These are phyloP conservation scores for Penstemon barbatus DNA, from an alignment of 257 asterid species.

Conservation along the genomic window DNA sequence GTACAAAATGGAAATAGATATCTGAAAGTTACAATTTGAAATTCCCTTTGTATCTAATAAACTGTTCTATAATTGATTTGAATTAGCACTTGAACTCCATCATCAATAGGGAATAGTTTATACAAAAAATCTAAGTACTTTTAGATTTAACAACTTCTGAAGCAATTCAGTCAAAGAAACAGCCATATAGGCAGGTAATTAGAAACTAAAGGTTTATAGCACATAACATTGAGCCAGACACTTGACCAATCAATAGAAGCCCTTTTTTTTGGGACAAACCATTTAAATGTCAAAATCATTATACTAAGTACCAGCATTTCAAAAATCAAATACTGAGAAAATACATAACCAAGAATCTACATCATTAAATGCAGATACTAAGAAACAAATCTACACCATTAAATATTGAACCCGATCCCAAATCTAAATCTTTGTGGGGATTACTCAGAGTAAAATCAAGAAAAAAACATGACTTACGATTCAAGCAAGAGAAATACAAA, in stretches of 20 bases:
- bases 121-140: neutral
- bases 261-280: constrained; percentile 16
- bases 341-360: constrained; percentile 23
- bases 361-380: neutral
- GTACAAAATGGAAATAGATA: constrained; percentile 23
- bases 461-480: constrained; percentile 31
- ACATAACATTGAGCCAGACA: neutral
- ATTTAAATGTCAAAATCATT: constrained; percentile 24
- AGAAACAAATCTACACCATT: too few relatives aligned
- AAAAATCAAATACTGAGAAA: constrained; percentile 8
- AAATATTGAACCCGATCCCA: constrained; percentile 23
- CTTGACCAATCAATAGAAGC: constrained; percentile 22
- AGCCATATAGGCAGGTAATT: neutral
- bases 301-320: constrained; percentile 19
- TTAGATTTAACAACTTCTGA: neutral
- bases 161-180: constrained; percentile 17
- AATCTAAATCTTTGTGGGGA: constrained; percentile 14
- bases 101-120: neutral
- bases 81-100: constrained; percentile 5
- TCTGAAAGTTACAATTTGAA: neutral
- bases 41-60: constrained; percentile 10
- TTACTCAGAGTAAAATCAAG: constrained; percentile 21
- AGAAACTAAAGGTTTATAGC: neutral
- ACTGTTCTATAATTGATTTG: neutral
- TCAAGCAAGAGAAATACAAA: constrained; percentile 26